Evolutionary conservation across 2,329 filamentous ascomycete genomes (phyloP).

Genomic region (Septoria linicola): DNA sequence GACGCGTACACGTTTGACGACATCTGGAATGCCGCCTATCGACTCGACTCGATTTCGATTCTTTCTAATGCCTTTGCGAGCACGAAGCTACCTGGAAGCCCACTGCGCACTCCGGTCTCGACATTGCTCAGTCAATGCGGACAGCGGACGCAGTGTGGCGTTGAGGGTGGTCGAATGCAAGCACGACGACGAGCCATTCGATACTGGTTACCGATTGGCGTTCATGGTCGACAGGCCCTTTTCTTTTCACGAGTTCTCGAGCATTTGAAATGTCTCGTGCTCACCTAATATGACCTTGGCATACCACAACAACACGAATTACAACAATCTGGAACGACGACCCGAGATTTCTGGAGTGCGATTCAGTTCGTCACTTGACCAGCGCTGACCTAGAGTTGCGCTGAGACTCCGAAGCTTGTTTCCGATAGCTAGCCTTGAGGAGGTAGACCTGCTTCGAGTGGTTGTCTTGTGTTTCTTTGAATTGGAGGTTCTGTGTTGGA

Average conservation of each 20-base stretch:
- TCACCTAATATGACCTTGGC: constrained; percentile 28
- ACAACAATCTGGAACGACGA: constrained; percentile 14
- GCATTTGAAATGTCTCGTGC: constrained; percentile 25
- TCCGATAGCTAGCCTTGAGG: constrained; percentile 38
- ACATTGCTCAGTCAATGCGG: constrained; percentile 10
- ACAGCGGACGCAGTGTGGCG: constrained; percentile 29
- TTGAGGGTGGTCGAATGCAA: constrained; percentile 20
- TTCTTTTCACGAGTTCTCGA: constrained; percentile 19
- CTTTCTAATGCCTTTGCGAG: constrained; percentile 16
- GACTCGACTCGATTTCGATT: constrained; percentile 20
- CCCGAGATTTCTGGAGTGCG: constrained; percentile 17
- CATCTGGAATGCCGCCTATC: constrained; percentile 21
- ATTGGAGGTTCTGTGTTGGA: constrained; percentile 9
- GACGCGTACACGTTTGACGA: constrained; percentile 23
- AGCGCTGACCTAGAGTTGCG: constrained; percentile 13
- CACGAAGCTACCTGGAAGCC: constrained; percentile 25
- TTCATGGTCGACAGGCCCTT: constrained; percentile 21
- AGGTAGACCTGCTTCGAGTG: constrained; percentile 39
- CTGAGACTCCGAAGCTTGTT: constrained; percentile 32
- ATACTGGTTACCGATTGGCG: constrained; percentile 23
- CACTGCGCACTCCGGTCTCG: constrained; percentile 28
- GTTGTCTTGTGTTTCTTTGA: constrained; percentile 16
- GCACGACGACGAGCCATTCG: constrained; percentile 20
- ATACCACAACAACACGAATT: constrained; percentile 15
- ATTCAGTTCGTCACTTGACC: constrained; percentile 24